Conservation (phyloP, 2,329 filamentous ascomycete species). For the Thielaviopsis cerberus region DNA sequence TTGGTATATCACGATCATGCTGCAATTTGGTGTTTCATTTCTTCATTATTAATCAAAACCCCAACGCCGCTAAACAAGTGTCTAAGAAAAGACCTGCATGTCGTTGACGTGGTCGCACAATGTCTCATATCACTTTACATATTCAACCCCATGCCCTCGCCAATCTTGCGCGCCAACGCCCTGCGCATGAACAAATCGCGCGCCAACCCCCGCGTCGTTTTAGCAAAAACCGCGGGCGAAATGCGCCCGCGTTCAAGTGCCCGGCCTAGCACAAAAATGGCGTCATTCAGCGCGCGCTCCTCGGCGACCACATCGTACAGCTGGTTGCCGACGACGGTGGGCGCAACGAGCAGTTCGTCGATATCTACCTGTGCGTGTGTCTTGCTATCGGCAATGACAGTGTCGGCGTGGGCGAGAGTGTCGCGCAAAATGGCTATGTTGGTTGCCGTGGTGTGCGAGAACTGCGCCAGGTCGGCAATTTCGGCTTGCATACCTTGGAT, state of each 20-base stretch:
- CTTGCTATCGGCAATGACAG: conserved; percentile 54
- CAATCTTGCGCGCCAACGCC: conserved; percentile 61
- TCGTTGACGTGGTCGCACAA: neutral
- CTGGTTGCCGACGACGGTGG: conserved; percentile 82
- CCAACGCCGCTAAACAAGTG: too few species aligned
- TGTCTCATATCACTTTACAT: neutral
- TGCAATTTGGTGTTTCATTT: too few species aligned
- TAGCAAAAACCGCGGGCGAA: conserved; percentile 54
- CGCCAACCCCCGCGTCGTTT: conserved; percentile 55
- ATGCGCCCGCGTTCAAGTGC: conserved; percentile 58
- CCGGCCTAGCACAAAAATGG: conserved; percentile 62
- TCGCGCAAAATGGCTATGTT: conserved; percentile 67
- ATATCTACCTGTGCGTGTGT: conserved; percentile 54
- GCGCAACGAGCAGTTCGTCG: conserved; percentile 82
- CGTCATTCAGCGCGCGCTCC: conserved; percentile 69
- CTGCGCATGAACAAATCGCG: conserved; percentile 74
- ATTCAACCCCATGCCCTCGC: conserved; percentile 50
- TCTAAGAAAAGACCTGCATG: neutral
- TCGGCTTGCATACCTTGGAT: conserved; percentile 56
- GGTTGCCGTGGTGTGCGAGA: conserved; percentile 51
- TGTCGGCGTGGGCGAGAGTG: conserved; percentile 60
- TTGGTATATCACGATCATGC: neutral
- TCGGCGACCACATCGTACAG: conserved; percentile 79
- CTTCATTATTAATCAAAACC: too few species aligned
- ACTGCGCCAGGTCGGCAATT: conserved; percentile 47